Evolutionary conservation across 345 rosid genomes (phyloP), one percentile per base, ranked within the genome.

Genomic region (Lepidium didymum): DNA sequence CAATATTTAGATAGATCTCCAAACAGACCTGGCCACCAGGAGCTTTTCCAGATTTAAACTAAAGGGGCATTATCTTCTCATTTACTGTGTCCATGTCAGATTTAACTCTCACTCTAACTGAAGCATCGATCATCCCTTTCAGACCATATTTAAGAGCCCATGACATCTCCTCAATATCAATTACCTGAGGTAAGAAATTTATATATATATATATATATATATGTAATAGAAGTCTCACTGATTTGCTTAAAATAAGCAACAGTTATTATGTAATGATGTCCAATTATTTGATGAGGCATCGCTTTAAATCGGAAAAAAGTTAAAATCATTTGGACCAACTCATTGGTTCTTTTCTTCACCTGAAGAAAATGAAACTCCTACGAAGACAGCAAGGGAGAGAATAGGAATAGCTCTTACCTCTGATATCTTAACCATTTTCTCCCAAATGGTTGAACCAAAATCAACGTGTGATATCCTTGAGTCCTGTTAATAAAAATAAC

Each of bases 61-160:
- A 97, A 16, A 94, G 77, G 3, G 99, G 99, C 77, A 91, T 68
- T 71, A 94, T 86, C 75, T 74, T 84, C 79, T 86, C 95, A 49
- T 65, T 35, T 38, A 29, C 68, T 69, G 67, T 83, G 70, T 78
- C 69, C 75, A 72, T 70, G 46, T 67, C 74, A 62, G 92, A 75
- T 75, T 83, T 81, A 62, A 86, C 81, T 73, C 46, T 73, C 57
- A 91, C 91, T 79, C 83, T 82, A 43, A 94, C 70, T 60, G 97
- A 91, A 79, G 94, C 99, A 84, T 94, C 99, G 41, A 94, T 82
- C 83, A 86, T 89, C 71, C 99, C 99, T 79, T 94, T 94, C 76
- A 94, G 76, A 56, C 99, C 99, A 83, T 90, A 94, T 67, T 82
- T 91, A 57, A 95, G 97, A 61, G 96, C 95, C 99, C 97, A 91